Evolutionary conservation across 2,329 filamentous ascomycete species (phyloP), one percentile per base, ranked within the genome.

Genomic region (Aspergillus flavus): DNA sequence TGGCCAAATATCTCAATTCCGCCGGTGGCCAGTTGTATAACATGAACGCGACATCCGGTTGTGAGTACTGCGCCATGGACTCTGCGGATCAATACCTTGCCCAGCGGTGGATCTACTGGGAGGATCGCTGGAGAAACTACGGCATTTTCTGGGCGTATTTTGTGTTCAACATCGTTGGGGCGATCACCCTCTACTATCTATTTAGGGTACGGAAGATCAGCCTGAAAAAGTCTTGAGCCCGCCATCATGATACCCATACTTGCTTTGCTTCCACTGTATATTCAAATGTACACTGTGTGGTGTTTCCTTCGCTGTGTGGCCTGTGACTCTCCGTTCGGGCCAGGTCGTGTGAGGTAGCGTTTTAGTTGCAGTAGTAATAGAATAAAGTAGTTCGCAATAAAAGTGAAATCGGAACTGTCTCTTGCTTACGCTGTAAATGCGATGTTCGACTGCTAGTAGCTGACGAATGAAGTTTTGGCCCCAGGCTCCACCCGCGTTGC

Each of bases 61-160:
- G 90, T 76, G 67, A 80, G 1, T 91, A 77, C 61, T 75, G 74
- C 66, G 69, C 73, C 1, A 61, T 77, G 45, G 63, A 65, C 6
- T 72, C 71, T 30, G 73, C 73, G 0, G 73, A 79, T 64, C 69
- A 80, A 46, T 81, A 81, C 56, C 72, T 80, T 16, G 70, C 79
- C 0, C 64, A 63, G 0, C 79, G 87, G 50, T 76, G 80, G 50
- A 81, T 84, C 10, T 63, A 80, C 61, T 91, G 88, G 71, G 72
- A 62, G 21, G 79, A 90, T 26, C 79, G 87, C 12, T 92, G 89
- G 88, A 82, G 88, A 61, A 89, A 92, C 74, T 89, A 90, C 71
- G 89, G 87, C 1, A 76, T 90, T 41, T 75, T 88, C 57, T 88
- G 84, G 79, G 82, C 80, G 0, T 89, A 85, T 63, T 81, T 87